phyloP scores from a whole-genome alignment of 345 rosid species.

The Gynandropsis gynandra region DNA sequence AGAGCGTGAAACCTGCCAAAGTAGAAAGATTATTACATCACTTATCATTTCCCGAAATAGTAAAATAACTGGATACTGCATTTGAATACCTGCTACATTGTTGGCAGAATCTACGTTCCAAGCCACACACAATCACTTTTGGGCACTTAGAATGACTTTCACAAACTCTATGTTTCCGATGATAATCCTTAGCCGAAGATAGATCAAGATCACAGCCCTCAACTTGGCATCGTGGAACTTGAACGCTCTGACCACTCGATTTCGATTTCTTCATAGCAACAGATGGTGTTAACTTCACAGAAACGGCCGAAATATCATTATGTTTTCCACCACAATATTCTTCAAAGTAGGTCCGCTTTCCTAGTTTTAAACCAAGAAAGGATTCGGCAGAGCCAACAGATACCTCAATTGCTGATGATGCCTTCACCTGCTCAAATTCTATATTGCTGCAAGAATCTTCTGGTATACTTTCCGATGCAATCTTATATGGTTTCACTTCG shows the following conservation, averaged over 20 bases:
- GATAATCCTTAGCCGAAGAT: constrained; percentile 60
- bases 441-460: constrained; percentile 26
- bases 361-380: constrained; percentile 25
- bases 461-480: constrained; percentile 22
- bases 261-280: constrained; percentile 56
- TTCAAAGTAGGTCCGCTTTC: constrained; percentile 51
- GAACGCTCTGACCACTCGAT: constrained; percentile 36
- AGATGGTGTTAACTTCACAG: constrained; percentile 34
- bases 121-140: constrained; percentile 52
- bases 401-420: constrained; percentile 19
- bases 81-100: constrained; percentile 95
- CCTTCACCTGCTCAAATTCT: constrained; percentile 23
- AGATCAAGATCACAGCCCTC: constrained; percentile 64
- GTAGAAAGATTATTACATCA: no score
- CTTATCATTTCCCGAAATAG: no score
- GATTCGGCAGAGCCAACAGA: constrained; percentile 24
- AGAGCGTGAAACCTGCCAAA: constrained; percentile 66
- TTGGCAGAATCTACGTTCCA: constrained; percentile 79
- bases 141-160: constrained; percentile 74
- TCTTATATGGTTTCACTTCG: constrained; percentile 6
- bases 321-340: constrained; percentile 43
- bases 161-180: constrained; percentile 73
- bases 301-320: constrained; percentile 34
- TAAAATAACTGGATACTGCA: no score
- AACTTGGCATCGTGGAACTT: constrained; percentile 62